Evolutionary conservation across 306 rosid genomes (phyloP), one percentile per base, ranked within the genome.

Genomic region (Dicorynia guianensis): DNA sequence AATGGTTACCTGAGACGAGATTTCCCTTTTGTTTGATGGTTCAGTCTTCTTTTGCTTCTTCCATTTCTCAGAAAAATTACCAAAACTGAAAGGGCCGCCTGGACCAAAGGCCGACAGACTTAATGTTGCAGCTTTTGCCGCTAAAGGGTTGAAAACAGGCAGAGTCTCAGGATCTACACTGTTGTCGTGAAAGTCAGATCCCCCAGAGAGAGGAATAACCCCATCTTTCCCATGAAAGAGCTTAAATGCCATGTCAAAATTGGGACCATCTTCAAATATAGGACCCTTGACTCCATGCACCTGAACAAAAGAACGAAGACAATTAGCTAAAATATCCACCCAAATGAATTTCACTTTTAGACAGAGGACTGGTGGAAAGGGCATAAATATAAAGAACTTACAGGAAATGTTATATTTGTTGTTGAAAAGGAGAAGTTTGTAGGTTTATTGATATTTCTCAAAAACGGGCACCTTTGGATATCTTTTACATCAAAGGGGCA

Each of bases 171-270:
- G 81, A 67, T 89, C 83, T 38, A 63, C 33, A 46, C 14, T n/a
- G 52, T 79, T 79, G 36, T 8, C 43, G 39, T 55, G 69, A 63
- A 76, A 60, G 34, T 69, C 65, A 25, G 84, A 80, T 79, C 76
- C 81, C 69, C 79, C 93, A 11, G 85, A 83, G 19, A 93, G 93
- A 12, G 98, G 98, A 53, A 93, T 63, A 5, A 93, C 82, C 15
- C 98, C 96, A 68, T 93, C 87, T 79, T 88, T 93, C 81, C 96
- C 98, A 74, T 90, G 98, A 75, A 93, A 93, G 30, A 93, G 86
- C 77, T 87, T 87, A 83, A 90, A 93, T 15, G 96, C 90, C 43
- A 38, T 75, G 78, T 77, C 92, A 84, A 93, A 93, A 85, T 79
- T 72, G 11, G 91, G 90, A 70, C 90, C 94, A 79, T 93, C 98